Evolutionary conservation across 495 filamentous ascomycete genomes (phyloP), one percentile per base, ranked within the genome.

Genomic region (Xylaria venustula): DNA sequence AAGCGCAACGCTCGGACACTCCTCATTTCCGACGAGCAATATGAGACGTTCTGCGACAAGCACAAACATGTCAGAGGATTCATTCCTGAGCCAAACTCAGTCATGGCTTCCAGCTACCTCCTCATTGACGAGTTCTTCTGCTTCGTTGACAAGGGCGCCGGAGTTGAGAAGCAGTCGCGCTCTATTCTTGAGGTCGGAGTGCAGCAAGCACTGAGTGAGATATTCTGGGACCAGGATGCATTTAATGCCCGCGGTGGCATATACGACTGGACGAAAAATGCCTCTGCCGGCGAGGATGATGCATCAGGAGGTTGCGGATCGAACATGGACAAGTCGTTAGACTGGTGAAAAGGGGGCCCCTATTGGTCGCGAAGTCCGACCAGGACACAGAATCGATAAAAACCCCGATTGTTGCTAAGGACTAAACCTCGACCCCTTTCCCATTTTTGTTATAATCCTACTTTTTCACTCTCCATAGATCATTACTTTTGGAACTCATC

Each of bases 111-210:
- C 17, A 77, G 73, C 22, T 83, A 82, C 64, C 72, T 85, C 3
- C 71, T 85, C 54, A 63, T 86, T 9, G 82, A 86, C 47, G 84
- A 86, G 65, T 81, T 77, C 60, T 64, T 85, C 67, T 71, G 83
- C 12, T 85, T 86, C 59, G 61, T 86, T 14, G 81, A 84, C 52
- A 78, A 79, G 48, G 73, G 73, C 3, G 64, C 63, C 14, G 68
- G 72, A 1, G 75, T 68, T 22, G 74, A 75, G 60, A 77, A 75
- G 34, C 68, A 70, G 50, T 74, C 71, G 1, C 58, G 54, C 34
- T 68, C 73, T 8, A 80, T 86, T 22, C 62, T 85, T 50, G 76
- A 85, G 41, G 76, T 85, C 19, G 81, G 80, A 2, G 83, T 87
- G 2, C 51, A 75, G 56, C 67, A 62, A 56, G 84, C 83, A 1